Evolutionary conservation across 768 basidiomycete species (phyloP), one percentile per base, ranked within the genome.

Genomic region (Suillus ampliporus): DNA sequence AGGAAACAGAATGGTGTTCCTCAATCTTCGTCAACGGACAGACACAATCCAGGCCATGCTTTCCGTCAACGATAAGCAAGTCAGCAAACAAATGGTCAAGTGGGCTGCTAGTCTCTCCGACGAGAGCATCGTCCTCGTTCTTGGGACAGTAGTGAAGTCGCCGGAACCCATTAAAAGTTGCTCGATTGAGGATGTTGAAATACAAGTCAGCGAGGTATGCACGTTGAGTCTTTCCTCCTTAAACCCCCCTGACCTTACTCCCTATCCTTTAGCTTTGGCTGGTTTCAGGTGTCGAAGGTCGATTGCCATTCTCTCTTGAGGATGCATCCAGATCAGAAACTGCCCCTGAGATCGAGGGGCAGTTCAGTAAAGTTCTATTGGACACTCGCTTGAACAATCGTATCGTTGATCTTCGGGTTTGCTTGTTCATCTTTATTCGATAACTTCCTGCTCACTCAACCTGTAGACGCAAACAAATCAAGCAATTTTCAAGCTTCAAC

Each of bases 51-150:
- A 99, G 74, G 95, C 91, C 40, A 79, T 99, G 44, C 80, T 97
- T 64, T 77, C 81, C 53, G 86, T 91, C 26, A 79, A 89, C 11
- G 84, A 87, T 13, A 90, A 86, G 51, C 88, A 86, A 70, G 84
- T 99, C 31, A 96, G 94, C 65, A 98, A 96, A 78, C 95, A 97
- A 74, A 99, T 99, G 97, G 86, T 95, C 43, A 97, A 95, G 77
- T 99, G 92, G 91, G 86, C 89, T 19, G 88, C 88, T 21, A 73
- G 85, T 28, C 78, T 99, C 56, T 80, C 89, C 31, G 85, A 86
- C 69, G 97, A 99, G 80, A 92, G 90, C 62, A 95, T 99, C 70
- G 90, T 99, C 6, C 86, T 96, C 26, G 90, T 97, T 6, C 90
- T 95, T 76, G 97, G 95, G 43, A 71, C 82, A 58, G 91, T 96